Evolutionary conservation across 1,284 basidiomycete species (phyloP).

Genomic region (Microbotryum scabiosae): DNA sequence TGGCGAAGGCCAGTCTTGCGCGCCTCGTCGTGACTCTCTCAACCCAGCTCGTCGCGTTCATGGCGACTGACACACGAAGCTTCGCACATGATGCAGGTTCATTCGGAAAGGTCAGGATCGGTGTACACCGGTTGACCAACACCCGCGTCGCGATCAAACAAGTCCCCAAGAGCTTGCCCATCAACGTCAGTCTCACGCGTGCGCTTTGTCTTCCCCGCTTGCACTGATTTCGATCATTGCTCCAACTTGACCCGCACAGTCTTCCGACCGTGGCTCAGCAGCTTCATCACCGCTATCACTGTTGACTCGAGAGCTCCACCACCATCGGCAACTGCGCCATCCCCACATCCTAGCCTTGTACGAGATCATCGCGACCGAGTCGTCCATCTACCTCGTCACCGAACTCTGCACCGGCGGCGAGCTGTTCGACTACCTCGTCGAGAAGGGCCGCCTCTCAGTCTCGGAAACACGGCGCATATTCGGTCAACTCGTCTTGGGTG

Average conservation of each 20-base stretch:
- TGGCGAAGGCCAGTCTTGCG: constrained; percentile 67
- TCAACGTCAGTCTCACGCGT: background rate
- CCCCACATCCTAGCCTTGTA: constrained; percentile 90
- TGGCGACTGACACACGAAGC: background rate
- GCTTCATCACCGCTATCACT: constrained; percentile 42
- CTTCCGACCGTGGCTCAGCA: constrained; percentile 3
- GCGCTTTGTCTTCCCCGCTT: background rate
- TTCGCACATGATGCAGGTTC: constrained; percentile 23
- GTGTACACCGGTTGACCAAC: constrained; percentile 35
- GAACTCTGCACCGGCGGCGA: constrained; percentile 88
- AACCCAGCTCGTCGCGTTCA: background rate
- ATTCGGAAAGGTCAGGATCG: constrained; percentile 37
- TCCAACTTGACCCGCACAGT: background rate
- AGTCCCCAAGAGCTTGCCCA: constrained; percentile 82
- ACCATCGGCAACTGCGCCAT: constrained; percentile 92
- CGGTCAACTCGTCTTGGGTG: constrained; percentile 42
- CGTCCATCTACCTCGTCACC: constrained; percentile 90
- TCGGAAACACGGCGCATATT: constrained; percentile 40
- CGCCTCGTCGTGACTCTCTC: too few species aligned
- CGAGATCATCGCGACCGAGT: constrained; percentile 95
- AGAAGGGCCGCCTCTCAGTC: constrained; percentile 38
- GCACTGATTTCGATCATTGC: background rate
- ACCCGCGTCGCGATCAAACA: constrained; percentile 91
- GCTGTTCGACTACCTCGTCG: constrained; percentile 45
- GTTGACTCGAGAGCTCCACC: constrained; percentile 93